Percentiles rank a stretch among this genome's conserved stretches.
These are phyloP conservation scores for Metschnikowia hibisci DNA, from an alignment of 805 yeast species.

Conservation along the genomic window DNA sequence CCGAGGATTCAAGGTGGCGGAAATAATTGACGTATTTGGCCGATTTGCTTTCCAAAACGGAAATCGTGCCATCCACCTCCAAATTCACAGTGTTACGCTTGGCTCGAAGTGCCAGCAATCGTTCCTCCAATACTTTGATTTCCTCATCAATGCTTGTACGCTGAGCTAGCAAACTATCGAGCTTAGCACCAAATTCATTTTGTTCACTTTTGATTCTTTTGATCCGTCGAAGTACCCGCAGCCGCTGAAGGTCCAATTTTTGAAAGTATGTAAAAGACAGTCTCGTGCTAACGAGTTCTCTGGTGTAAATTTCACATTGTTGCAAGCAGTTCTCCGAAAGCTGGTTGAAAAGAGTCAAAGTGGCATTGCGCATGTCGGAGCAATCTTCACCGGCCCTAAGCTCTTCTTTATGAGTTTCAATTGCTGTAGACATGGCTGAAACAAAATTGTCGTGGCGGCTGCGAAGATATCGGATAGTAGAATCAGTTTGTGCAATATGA, in stretches of 20 bases:
- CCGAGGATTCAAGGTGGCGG: constrained; percentile 35
- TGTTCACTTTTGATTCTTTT: constrained; percentile 36
- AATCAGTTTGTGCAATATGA: not conserved
- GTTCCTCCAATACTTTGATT: constrained; percentile 35
- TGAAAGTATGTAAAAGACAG: constrained; percentile 27
- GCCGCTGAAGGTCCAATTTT: constrained; percentile 40
- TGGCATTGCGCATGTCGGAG: constrained; percentile 1
- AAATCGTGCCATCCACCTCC: constrained; percentile 45
- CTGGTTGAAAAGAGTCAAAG: constrained; percentile 12
- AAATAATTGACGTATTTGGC: constrained; percentile 43
- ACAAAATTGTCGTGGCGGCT: constrained; percentile 6
- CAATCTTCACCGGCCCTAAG: constrained; percentile 13
- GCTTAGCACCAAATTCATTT: constrained; percentile 41
- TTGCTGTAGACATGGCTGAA: constrained; percentile 4
- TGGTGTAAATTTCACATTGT: constrained; percentile 43
- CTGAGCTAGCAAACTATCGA: constrained; percentile 32
- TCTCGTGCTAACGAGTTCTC: constrained; percentile 31
- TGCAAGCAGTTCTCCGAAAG: constrained; percentile 43
- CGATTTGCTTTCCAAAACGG: constrained; percentile 47
- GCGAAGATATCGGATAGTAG: constrained; percentile 4
- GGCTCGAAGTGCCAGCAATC: constrained; percentile 27
- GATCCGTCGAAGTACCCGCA: constrained; percentile 31
- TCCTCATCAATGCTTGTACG: constrained; percentile 32
- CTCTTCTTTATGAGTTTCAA: constrained; percentile 6
- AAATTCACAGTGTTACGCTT: constrained; percentile 31